phyloP scores from a whole-genome alignment of 169 alveolate species.

The Cryptosporidium tyzzeri region DNA sequence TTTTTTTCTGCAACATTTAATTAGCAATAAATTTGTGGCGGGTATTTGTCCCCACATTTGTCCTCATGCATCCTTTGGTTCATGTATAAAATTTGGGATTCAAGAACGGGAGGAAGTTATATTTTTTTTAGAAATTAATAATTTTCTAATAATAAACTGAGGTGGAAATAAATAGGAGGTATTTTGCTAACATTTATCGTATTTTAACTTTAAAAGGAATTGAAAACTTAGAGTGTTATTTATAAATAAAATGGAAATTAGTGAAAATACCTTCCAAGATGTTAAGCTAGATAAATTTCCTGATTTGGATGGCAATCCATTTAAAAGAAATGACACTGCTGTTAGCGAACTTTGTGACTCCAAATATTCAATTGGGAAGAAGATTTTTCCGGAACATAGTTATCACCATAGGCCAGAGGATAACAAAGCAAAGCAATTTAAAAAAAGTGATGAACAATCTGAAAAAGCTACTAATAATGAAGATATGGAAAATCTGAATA shows the following conservation, averaged over 20 bases:
- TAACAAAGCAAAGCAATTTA: background rate
- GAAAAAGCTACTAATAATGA: background rate
- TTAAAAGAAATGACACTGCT: background rate
- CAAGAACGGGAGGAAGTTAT: conserved; percentile 3
- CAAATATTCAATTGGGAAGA: background rate
- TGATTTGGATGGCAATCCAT: background rate
- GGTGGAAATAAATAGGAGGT: conserved; percentile 7
- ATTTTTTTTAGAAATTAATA: background rate
- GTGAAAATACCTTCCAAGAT: conserved; percentile 32
- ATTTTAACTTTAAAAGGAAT: background rate
- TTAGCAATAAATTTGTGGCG: conserved; percentile 12
- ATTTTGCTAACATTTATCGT: conserved; percentile 2
- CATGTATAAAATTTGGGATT: conserved; percentile 37
- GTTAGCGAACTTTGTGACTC: background rate
- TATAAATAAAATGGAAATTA: conserved; percentile 31
- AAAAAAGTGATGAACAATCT: conserved; percentile 10
- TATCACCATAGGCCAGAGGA: background rate
- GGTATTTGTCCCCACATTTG: conserved; percentile 73
- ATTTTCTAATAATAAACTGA: background rate
- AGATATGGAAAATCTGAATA: conserved; percentile 29
- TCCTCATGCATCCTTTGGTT: conserved; percentile 74
- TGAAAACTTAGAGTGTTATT: background rate
- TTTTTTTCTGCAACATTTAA: background rate
- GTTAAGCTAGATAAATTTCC: conserved; percentile 61
- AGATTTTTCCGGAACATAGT: background rate